Percentiles rank a stretch among this genome's conserved stretches.
Evolutionary conservation across 305 asterid genomes (phyloP).

Genomic region (Fraxinus dipetala): DNA sequence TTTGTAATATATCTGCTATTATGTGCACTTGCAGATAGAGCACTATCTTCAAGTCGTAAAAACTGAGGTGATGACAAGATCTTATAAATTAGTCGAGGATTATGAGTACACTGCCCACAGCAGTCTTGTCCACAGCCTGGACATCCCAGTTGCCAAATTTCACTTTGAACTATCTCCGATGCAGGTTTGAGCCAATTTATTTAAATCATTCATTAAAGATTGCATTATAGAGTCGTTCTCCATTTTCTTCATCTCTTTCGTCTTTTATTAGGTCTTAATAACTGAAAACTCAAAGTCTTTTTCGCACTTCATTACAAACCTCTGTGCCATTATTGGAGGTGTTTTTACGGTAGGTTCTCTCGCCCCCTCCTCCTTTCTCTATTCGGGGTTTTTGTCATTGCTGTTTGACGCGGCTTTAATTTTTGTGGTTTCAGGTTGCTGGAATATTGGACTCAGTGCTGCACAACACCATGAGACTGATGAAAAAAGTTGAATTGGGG

Average conservation of each 20-base stretch:
- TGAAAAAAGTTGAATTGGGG: slow-evolving; percentile 88
- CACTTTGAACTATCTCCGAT: slow-evolving; percentile 88
- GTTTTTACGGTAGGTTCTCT: slow-evolving; percentile 79
- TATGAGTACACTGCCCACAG: slow-evolving; percentile 94
- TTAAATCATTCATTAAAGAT: not conserved
- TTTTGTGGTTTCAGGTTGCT: slow-evolving; percentile 68
- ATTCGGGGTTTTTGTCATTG: not conserved
- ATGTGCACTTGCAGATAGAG: slow-evolving; percentile 66
- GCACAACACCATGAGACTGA: slow-evolving; percentile 63
- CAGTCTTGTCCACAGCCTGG: slow-evolving; percentile 72
- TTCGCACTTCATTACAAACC: slow-evolving; percentile 80
- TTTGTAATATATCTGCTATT: slow-evolving; percentile 6
- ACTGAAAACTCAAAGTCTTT: slow-evolving; percentile 79
- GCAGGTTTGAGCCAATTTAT: slow-evolving; percentile 58
- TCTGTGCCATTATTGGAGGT: slow-evolving; percentile 96
- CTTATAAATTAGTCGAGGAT: slow-evolving; percentile 80
- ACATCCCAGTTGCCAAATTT: slow-evolving; percentile 83
- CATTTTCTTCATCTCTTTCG: slow-evolving; percentile 8
- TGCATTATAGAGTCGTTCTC: slow-evolving; percentile 7
- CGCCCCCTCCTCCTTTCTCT: not conserved
- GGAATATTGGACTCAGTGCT: slow-evolving; percentile 82
- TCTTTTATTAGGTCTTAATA: slow-evolving; percentile 58
- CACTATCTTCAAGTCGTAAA: slow-evolving; percentile 96
- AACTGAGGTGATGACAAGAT: slow-evolving; percentile 86
- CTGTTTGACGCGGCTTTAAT: not conserved